These are phyloP conservation scores for Eucalyptus brandiana DNA, from an alignment of 345 rosid species.

Conservation along the genomic window DNA sequence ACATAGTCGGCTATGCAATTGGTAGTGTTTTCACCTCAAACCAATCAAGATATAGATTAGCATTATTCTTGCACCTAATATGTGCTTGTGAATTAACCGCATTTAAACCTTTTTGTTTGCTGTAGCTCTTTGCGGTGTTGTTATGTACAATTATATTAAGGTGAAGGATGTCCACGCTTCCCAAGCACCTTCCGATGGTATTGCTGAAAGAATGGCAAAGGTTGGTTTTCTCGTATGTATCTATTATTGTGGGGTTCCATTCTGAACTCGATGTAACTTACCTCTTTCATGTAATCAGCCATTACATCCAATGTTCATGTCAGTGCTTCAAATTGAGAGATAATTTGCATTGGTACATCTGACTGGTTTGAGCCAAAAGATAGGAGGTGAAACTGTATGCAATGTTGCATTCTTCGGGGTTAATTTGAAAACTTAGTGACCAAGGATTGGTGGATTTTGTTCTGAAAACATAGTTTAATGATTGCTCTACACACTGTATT, in stretches of 20 bases:
- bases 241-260: not conserved
- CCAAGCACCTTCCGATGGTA: slow-evolving; percentile 51
- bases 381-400: not conserved
- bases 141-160: slow-evolving; percentile 91
- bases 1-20: slow-evolving; percentile 91
- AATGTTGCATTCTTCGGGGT: not conserved
- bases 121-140: slow-evolving; percentile 95
- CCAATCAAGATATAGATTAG: not conserved
- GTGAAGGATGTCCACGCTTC: slow-evolving; percentile 75
- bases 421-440: not conserved
- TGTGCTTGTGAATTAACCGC: not conserved
- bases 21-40: slow-evolving; percentile 33
- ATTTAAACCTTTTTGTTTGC: not conserved
- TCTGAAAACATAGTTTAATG: not conserved
- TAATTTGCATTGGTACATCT: not conserved
- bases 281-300: not conserved
- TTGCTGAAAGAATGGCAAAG: slow-evolving; percentile 77
- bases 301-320: not conserved
- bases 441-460: not conserved
- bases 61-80: not conserved
- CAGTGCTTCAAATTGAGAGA: not conserved
- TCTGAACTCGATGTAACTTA: not conserved
- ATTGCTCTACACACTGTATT: not conserved
- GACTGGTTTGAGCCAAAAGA: not conserved
- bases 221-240: slow-evolving; percentile 17